Base-by-base conservation (phyloP, 129 eudicot genomes). In the Cynara cardunculus region DNA sequence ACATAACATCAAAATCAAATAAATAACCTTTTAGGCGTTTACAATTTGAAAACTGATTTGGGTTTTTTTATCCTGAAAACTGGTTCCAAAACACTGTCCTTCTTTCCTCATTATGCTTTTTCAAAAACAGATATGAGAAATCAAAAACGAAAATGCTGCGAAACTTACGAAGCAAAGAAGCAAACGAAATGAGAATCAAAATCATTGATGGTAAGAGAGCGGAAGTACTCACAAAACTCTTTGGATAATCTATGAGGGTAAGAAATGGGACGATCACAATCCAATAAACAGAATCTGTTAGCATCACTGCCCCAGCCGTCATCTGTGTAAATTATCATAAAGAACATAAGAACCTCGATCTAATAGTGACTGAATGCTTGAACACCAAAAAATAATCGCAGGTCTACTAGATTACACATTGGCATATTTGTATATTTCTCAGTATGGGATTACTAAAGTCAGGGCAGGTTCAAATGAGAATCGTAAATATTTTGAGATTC, bases 201-300 rank as follows among this genome's bases (percentile, higher is more conserved):
- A 67, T 31, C 0, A 11, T 76, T 81, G 69, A 64, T 65, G 66
- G 75, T 24, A 24, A 72, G n/a, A 69, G 26, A 25, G 76, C 28
- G 35, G n/a, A 70, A 81, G 79, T 44, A 85, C 98, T 91, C 83
- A 93, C 98, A 75, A 76, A 72, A 73, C 56, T 86, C 89, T 89
- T 76, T 44, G 92, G 89, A 72, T 86, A 91, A 22, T 85, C 89
- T 74, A 37, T 84, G 80, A 85, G 80, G 82, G 87, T 81, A 76
- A 93, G 87, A 69, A 91, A 93, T 68, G 98, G 98, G 84, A 88
- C 87, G 11, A 91, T 91, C 65, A 93, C 82, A 49, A 71, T 53
- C 98, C 98, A 93, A 86, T 91, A 93, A 80, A 93, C 89, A 85
- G 46, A 44, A 87, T 91, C 97, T 19, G 98, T 93, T 72, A 93